Evolutionary conservation across 1,284 basidiomycete genomes (phyloP), one percentile per base, ranked within the genome.

Genomic region (Mycosarcoma maydis): DNA sequence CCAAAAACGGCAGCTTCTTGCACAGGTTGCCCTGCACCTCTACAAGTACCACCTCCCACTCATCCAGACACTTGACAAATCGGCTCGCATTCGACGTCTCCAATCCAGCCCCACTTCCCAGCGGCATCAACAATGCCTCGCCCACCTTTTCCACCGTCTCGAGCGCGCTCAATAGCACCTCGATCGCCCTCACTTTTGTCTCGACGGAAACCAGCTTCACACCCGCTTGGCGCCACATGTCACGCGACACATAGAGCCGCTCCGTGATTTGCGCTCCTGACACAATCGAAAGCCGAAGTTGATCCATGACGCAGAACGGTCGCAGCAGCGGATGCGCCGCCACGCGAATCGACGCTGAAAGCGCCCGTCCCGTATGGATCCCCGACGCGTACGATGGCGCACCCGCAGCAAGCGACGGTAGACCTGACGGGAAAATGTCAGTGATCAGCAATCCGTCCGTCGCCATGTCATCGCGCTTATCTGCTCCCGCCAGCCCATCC

Each of bases 171-270:
- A 87, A 87, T 26, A 95, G 83, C 41, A 91, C 87, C 56, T 90
- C 90, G 39, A 95, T 87, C 50, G 92, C 90, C 27, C 90, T 87
- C 13, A 93, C 87, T 83, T 96, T 96, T 72, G 92, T 91, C 43
- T 89, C 87, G 30, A 94, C 79, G 73, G 91, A 90, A 13, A 85
- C 84, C 40, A 95, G 85, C 82, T 93, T 94, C 29, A 90, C 90
- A 29, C 92, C 92, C 19, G 89, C 88, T 19, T 67, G 60, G 20
- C 52, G 59, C 95, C 95, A 98, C 10, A 95, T 89, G 65, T 90
- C 90, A 41, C 89, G 87, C 6, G 93, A 91, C 19, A 98, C 89
- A 82, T 94, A 94, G 60, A 98, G 84, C 37, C 89, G 87, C 23
- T 88, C 88, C 1, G 92, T 95, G 54, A 98, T 85, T 80, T 95